Base-by-base conservation (phyloP, 2,329 filamentous ascomycete species). In the Cephalotrichum gorgonifer region DNA sequence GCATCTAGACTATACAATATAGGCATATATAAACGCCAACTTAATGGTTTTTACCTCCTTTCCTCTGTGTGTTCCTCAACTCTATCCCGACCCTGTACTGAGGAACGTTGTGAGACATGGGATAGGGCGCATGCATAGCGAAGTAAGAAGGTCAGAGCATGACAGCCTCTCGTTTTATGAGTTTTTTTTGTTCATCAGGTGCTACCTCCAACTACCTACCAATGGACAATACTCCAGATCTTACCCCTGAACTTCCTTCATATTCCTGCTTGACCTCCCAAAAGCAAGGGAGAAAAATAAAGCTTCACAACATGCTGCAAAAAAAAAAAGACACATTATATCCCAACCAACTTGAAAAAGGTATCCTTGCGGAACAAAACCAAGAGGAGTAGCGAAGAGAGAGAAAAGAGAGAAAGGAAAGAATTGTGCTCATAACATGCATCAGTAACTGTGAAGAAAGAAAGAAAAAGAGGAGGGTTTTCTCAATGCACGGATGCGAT, bases 371-470 rank as follows among this genome's bases (percentile, higher is more conserved):
- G n/a, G n/a, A n/a, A n/a, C n/a, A n/a, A n/a, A n/a, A n/a, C n/a
- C n/a, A n/a, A n/a, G n/a, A n/a, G n/a, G n/a, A n/a, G n/a, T n/a
- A n/a, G n/a, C n/a, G n/a, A n/a, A n/a, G n/a, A 49, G 48, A 50
- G 43, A 30, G 51, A 52, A 39, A 49, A 44, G 44, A 45, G 52
- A 54, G 43, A 50, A 28, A 45, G 43, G 50, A 55, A 57, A 51
- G 44, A 26, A 43, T 33, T 26, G 43, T 23, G 41, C 46, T 38
- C 51, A 46, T 54, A 54, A 51, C 54, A 49, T 55, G 50, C 53
- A 58, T 53, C 54, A 53, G 48, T 44, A 44, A 43, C 50, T 30
- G 30, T 22, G 8, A 30, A 47, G 17, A 51, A 54, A 54, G 51
- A 50, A 39, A 43, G 23, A 43, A 53, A 42, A 25, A 20, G 41